Evolutionary conservation across 2,329 filamentous ascomycete species (phyloP).

Genomic region (Aureobasidium melanogenum): DNA sequence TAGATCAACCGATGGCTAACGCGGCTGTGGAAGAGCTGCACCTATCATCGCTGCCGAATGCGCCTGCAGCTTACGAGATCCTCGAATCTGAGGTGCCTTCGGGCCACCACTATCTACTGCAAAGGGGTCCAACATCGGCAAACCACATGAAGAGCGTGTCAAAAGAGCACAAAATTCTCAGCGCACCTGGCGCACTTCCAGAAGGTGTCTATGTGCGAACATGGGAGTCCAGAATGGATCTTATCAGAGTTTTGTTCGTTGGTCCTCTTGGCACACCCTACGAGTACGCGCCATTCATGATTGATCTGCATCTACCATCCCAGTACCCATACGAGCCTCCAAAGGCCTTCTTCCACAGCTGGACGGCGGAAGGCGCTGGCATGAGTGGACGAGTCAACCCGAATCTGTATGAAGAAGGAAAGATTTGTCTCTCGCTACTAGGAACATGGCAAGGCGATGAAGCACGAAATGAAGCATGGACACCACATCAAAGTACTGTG

Average conservation of each 20-base stretch:
- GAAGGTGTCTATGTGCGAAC: conserved; percentile 49
- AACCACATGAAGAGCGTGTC: conserved; percentile 41
- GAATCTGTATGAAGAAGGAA: conserved; percentile 55
- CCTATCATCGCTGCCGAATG: conserved; percentile 1
- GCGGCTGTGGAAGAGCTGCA: conserved; percentile 2
- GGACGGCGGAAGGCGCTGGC: conserved; percentile 41
- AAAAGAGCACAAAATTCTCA: conserved; percentile 52
- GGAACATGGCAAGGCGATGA: conserved; percentile 49
- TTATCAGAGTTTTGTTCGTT: conserved; percentile 50
- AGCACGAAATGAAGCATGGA: conserved; percentile 47
- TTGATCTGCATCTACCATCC: conserved; percentile 46
- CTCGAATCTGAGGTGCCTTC: conserved; percentile 36
- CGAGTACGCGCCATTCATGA: conserved; percentile 51
- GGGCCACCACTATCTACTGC: conserved; percentile 33
- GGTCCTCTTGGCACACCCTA: conserved; percentile 51
- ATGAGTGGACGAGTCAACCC: conserved; percentile 47
- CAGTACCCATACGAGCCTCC: conserved; percentile 46
- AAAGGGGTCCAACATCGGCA: conserved; percentile 17
- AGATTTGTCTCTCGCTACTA: conserved; percentile 50
- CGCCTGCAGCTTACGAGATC: conserved; percentile 15
- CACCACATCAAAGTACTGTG: conserved; percentile 42
- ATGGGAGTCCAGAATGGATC: conserved; percentile 51
- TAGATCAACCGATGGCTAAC: conserved; percentile 8
- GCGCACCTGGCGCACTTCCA: conserved; percentile 34
- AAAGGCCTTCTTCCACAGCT: conserved; percentile 45